phyloP scores from a whole-genome alignment of 164 flowering plant species.

The Stephania yunnanensis region DNA sequence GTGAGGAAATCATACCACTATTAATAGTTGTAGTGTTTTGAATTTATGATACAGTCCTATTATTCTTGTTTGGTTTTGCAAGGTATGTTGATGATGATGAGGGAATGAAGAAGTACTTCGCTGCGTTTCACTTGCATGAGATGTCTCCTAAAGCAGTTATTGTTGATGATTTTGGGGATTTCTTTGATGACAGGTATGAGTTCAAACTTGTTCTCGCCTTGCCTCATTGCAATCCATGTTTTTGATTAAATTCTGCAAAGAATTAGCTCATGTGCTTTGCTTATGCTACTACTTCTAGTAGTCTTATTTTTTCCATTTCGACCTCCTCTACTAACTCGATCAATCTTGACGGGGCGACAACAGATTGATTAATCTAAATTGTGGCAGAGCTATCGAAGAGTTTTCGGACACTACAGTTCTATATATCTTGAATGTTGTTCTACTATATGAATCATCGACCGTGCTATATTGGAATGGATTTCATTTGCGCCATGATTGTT shows the following conservation, averaged over 20 bases:
- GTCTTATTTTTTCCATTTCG: too few species aligned
- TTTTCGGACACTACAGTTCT: not conserved
- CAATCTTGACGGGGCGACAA: too few species aligned
- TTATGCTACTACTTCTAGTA: too few species aligned
- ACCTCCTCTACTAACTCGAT: too few species aligned
- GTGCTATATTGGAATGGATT: not conserved
- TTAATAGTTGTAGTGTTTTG: too few species aligned
- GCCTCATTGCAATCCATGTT: too few species aligned
- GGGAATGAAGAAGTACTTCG: conserved; percentile 70
- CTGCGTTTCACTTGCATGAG: conserved; percentile 78
- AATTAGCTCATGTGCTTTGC: too few species aligned
- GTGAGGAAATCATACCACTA: conserved; percentile 25
- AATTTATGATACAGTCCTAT: not conserved
- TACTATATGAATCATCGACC: not conserved
- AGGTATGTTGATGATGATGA: conserved; percentile 85
- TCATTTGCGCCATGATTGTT: not conserved
- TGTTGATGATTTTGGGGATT: conserved; percentile 77
- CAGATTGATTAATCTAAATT: not conserved
- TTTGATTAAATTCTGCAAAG: too few species aligned
- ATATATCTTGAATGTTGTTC: not conserved
- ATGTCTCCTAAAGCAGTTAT: conserved; percentile 61
- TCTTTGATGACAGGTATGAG: conserved; percentile 58
- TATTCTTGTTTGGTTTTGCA: not conserved
- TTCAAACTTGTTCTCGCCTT: not conserved
- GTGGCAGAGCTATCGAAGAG: not conserved